These are phyloP conservation scores for Fusarium acutatum DNA, from an alignment of 2,329 filamentous ascomycete genomes.

Conservation along the genomic window DNA sequence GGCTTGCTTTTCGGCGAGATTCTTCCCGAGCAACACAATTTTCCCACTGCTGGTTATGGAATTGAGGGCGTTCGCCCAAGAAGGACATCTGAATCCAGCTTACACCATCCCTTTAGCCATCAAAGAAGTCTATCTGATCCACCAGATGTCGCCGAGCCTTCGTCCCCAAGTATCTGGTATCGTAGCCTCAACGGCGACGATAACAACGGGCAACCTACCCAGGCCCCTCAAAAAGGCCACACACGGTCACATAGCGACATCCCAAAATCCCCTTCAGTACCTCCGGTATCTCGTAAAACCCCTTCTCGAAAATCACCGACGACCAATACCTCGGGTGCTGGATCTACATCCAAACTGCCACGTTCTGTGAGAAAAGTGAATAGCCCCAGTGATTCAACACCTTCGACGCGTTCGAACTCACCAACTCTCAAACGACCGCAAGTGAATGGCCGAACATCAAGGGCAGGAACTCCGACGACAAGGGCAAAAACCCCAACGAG, in stretches of 20 bases:
- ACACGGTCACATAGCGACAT: slow-evolving; percentile 70
- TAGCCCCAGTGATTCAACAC: slow-evolving; percentile 55
- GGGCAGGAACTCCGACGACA: slow-evolving; percentile 48
- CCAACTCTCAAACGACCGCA: slow-evolving; percentile 57
- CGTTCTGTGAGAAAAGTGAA: slow-evolving; percentile 56
- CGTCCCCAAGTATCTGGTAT: slow-evolving; percentile 75
- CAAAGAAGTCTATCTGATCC: slow-evolving; percentile 65
- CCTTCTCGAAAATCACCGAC: slow-evolving; percentile 36
- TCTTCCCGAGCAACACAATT: slow-evolving; percentile 64
- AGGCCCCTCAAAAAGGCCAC: slow-evolving; percentile 47
- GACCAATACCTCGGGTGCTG: slow-evolving; percentile 37
- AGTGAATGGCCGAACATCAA: slow-evolving; percentile 52
- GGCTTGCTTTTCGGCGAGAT: slow-evolving; percentile 80
- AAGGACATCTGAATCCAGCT: slow-evolving; percentile 76
- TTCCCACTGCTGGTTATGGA: slow-evolving; percentile 65
- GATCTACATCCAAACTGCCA: slow-evolving; percentile 55
- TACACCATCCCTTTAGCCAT: slow-evolving; percentile 61
- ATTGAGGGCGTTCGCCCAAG: slow-evolving; percentile 63
- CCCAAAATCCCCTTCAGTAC: slow-evolving; percentile 48
- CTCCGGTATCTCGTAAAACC: slow-evolving; percentile 46
- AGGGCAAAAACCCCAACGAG: slow-evolving; percentile 53
- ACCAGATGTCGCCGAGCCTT: slow-evolving; percentile 62
- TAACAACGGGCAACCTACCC: slow-evolving; percentile 28
- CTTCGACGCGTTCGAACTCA: slow-evolving; percentile 65
- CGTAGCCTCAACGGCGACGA: slow-evolving; percentile 47